Evolutionary conservation across 768 basidiomycete species (phyloP), one percentile per base, ranked within the genome.

Genomic region (Myochromella boudieri): DNA sequence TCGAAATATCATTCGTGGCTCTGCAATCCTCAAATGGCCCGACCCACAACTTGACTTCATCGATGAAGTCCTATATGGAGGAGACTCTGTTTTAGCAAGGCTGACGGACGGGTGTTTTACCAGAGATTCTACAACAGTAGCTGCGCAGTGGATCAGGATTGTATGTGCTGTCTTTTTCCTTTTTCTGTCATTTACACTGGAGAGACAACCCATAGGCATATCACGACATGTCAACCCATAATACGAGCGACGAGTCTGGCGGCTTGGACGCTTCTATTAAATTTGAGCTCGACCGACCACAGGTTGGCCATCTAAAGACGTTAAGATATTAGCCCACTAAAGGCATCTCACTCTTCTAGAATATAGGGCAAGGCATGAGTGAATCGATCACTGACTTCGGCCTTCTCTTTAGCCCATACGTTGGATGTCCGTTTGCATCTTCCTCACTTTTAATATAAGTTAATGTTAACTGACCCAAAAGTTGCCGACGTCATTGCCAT

Each of bases 401-500:
- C 15, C 12, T 10, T 3, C 15, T 24, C n/a, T 17, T 15, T 17
- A 44, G 14, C 29, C 42, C 42, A 2, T 34, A 33, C 17, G 31
- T 43, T 14, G 18, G 20, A 22, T 14, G 42, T 43, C 14, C 22
- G 20, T 7, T 24, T 8, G 6, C 10, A n/a, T 29, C 12, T 21
- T 18, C 11, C 12, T 4, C 10, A 21, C 9, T 20, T 3, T 18
- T 37, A 12, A 22, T 10, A 2, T 2, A 8, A 11, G 20, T 22
- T 37, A 12, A 37, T 21, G 5, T 9, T 3, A 11, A 6, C 9
- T 37, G 36, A 21, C 39, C n/a, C n/a, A n/a, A n/a, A n/a, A 64
- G 64, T 60, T 24, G 58, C 67, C 9, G 69, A 70, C 46, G 33
- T 64, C 24, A 55, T n/a, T n/a, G n/a, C n/a, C n/a, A n/a, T n/a